Conservation (phyloP, 2,329 filamentous ascomycete species). For the Claviceps sp. region DNA sequence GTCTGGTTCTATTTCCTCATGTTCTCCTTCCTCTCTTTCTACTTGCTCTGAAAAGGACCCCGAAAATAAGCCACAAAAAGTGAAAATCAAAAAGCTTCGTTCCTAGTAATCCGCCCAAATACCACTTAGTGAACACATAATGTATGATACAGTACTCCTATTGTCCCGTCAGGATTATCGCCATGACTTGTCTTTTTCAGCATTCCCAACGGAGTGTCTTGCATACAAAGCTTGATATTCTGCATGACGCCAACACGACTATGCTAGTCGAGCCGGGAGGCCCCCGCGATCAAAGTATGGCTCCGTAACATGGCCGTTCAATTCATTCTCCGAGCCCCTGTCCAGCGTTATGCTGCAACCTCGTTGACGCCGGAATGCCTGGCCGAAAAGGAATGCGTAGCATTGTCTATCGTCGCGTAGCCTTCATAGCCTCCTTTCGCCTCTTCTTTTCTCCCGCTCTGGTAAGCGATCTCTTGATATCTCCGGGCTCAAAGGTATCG, state of each 20-base stretch:
- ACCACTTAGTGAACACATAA: background rate
- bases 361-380: too few relatives aligned
- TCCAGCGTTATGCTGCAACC: too few relatives aligned
- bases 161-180: too few relatives aligned
- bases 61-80: background rate
- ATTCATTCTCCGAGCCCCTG: too few relatives aligned
- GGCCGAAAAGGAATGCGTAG: too few relatives aligned
- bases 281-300: too few relatives aligned
- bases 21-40: background rate
- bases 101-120: background rate
- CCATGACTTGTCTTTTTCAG: too few relatives aligned
- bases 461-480: constrained; percentile 59
- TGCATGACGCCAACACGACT: too few relatives aligned
- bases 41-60: background rate
- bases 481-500: constrained; percentile 68
- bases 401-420: constrained; percentile 21
- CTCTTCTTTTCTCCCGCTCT: constrained; percentile 46
- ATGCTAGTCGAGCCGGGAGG: too few relatives aligned
- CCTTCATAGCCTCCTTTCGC: constrained; percentile 44
- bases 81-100: background rate
- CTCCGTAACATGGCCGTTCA: too few relatives aligned
- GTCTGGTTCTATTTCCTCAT: background rate
- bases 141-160: background rate
- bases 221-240: too few relatives aligned
- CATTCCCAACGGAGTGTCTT: too few relatives aligned